Base-by-base conservation (phyloP, 1,284 basidiomycete genomes). In the Paramarasmius palmivorus region DNA sequence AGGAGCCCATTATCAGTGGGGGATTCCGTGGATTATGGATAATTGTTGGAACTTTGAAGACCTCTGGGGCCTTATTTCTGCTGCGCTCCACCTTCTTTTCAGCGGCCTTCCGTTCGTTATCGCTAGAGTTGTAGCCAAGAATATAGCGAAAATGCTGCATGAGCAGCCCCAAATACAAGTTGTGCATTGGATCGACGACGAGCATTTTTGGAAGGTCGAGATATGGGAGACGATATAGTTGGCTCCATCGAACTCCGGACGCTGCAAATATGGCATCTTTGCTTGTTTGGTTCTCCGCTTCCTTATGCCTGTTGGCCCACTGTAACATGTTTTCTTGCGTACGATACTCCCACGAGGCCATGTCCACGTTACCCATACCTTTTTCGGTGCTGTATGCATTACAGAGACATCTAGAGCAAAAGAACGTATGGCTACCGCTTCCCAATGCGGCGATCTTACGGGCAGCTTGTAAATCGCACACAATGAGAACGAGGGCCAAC, bases 121-220 rank as follows among this genome's bases (percentile, higher is more conserved):
- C 6, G n/a, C 20, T 10, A 6, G 17, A 10, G 8, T 45, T 22
- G 12, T 22, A 54, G 15, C 56, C 59, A 29, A 45, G 54, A 15
- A 56, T 29, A 9, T 39, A 23, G 1, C 58, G 57, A 37, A 45
- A 57, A 50, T 63, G 61, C 12, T 45, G 52, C 32, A 58, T 32
- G 15, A 59, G 19, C 8, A 59, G 34, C 12, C 59, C 59, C 9
- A 62, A 50, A 34, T 58, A 59, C 1, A 62, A 39, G 41, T 55
- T 55, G 46, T 76, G 72, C 69, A 76, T 74, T 3, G 57, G 42
- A 56, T 74, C 68, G n/a, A 73, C 59, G 4, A 74, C 68, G 6
- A 68, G 58, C 54, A 63, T 66, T 14, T 46, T 41, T 1, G 65
- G 59, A 1, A 69, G 73, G 56, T 75, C 65, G 70, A 69, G 76